Evolutionary conservation across 495 filamentous ascomycete species (phyloP).

Genomic region (Neurospora sp.): DNA sequence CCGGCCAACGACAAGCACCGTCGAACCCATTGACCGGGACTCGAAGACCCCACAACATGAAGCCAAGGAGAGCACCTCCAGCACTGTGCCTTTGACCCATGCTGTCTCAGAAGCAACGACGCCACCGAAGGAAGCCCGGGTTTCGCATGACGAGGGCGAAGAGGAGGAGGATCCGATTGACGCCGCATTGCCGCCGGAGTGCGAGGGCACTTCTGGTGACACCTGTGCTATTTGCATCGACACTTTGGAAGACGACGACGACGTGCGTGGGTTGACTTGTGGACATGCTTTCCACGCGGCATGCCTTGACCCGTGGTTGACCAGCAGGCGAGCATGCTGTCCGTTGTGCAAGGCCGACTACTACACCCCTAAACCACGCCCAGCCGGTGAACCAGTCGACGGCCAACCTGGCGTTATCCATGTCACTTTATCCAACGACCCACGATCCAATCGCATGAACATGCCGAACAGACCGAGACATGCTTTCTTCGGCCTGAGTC

Average conservation of each 20-base stretch:
- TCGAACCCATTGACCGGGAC: neutral
- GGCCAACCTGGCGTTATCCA: constrained; percentile 15
- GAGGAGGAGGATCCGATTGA: constrained; percentile 84
- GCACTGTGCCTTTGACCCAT: constrained; percentile 8
- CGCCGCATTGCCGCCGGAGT: constrained; percentile 68
- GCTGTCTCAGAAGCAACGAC: constrained; percentile 11
- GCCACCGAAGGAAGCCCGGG: constrained; percentile 18
- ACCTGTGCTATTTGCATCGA: constrained; percentile 96
- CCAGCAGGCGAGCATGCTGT: constrained; percentile 84
- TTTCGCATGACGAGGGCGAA: constrained; percentile 47
- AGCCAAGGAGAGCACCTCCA: constrained; percentile 26
- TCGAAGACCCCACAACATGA: constrained; percentile 13
- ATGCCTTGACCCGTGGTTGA: constrained; percentile 95
- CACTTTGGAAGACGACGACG: constrained; percentile 85
- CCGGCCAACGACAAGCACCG: constrained; percentile 19
- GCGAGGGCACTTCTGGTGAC: constrained; percentile 81
- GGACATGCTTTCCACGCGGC: constrained; percentile 93
- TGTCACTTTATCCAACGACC: constrained; percentile 12
- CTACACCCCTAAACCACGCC: constrained; percentile 77
- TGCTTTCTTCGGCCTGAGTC: constrained; percentile 18
- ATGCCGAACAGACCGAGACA: constrained; percentile 22
- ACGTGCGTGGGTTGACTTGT: constrained; percentile 86
- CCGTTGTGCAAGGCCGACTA: constrained; percentile 97
- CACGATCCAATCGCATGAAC: constrained; percentile 31
- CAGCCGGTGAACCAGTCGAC: constrained; percentile 25